Percentiles rank a stretch among this genome's conserved stretches.
Conservation (phyloP, 2,329 filamentous ascomycete species). For the Microsporum ferrugineum region DNA sequence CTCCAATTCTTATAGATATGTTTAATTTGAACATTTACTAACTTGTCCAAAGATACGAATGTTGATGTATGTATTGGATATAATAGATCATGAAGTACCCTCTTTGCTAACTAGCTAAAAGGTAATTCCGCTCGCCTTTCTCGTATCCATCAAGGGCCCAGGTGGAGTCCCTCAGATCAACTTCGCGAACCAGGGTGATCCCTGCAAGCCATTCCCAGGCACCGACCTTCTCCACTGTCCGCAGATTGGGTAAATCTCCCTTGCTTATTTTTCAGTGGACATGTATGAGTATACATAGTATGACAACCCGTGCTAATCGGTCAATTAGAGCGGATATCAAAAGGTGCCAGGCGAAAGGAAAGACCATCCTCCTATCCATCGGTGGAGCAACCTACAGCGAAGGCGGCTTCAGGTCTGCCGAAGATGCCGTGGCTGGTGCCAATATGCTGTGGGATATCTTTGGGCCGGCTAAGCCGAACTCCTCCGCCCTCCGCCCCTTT, state of each 20-base stretch:
- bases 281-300: conserved; percentile 11
- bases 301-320: not conserved
- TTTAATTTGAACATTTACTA: not conserved
- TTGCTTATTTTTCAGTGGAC: not conserved
- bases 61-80: conserved; percentile 23
- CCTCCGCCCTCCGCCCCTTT: conserved; percentile 50
- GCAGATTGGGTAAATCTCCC: conserved; percentile 47
- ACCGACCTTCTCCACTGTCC: conserved; percentile 50
- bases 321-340: conserved; percentile 32
- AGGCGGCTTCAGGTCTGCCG: conserved; percentile 49
- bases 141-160: conserved; percentile 45
- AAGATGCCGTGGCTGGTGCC: conserved; percentile 46
- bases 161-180: conserved; percentile 38
- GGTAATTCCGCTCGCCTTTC: conserved; percentile 55
- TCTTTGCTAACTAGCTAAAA: conserved; percentile 18
- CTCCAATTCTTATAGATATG: not conserved
- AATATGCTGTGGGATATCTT: conserved; percentile 60
- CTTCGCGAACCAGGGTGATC: conserved; percentile 53
- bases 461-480: conserved; percentile 40
- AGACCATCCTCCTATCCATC: conserved; percentile 61
- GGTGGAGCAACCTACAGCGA: conserved; percentile 60
- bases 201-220: conserved; percentile 49
- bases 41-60: conserved; percentile 2
- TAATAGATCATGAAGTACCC: not conserved
- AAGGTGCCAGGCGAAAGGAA: conserved; percentile 53